Conservation (phyloP, 2,329 filamentous ascomycete genomes). For the Nemania bipapillata region DNA sequence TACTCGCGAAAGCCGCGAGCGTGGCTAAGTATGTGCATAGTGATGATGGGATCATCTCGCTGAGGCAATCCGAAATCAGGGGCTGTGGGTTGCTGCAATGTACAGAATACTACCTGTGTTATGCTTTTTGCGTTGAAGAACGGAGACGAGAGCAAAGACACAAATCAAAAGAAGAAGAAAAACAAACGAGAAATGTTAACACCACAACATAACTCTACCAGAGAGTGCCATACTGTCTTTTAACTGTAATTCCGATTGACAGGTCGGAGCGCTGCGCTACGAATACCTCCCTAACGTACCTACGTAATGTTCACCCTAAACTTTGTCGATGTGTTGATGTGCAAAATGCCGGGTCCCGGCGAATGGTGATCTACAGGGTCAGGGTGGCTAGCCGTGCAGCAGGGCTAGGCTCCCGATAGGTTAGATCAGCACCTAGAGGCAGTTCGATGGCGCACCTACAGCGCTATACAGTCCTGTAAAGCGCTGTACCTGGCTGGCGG, state of each 20-base stretch:
- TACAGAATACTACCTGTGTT: neutral
- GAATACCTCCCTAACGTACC: neutral
- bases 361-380: constrained; percentile 14
- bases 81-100: neutral
- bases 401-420: neutral
- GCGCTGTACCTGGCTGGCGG: neutral
- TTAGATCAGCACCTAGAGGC: neutral
- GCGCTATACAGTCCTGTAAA: neutral
- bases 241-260: neutral
- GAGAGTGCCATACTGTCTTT: neutral
- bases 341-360: constrained; percentile 8
- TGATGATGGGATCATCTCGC: constrained; percentile 28
- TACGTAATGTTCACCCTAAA: neutral
- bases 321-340: neutral
- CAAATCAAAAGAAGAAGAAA: constrained; percentile 4
- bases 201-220: neutral
- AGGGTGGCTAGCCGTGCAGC: neutral
- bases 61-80: neutral
- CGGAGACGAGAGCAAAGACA: neutral
- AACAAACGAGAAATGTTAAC: constrained; percentile 18
- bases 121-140: neutral
- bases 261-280: neutral
- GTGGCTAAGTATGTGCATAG: constrained; percentile 22
- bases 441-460: neutral
- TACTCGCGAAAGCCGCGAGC: constrained; percentile 29